Conservation (phyloP, 1,284 basidiomycete species). For the Cryptococcus depauperatus region DNA sequence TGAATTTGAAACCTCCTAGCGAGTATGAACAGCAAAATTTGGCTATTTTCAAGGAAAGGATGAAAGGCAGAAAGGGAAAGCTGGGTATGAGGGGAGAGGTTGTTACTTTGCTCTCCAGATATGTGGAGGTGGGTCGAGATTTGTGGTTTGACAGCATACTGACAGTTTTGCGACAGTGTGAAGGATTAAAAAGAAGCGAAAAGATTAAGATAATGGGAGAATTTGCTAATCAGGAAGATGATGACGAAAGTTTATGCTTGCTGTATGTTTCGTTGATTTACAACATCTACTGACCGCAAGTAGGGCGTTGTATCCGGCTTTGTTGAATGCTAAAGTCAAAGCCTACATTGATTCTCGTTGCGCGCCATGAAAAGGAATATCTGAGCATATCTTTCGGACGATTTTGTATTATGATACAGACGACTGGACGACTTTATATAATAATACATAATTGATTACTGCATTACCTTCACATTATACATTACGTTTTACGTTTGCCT, state of each 20-base stretch:
- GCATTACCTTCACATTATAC: no score
- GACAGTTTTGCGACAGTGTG: background rate
- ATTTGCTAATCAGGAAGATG: slow-evolving; percentile 15
- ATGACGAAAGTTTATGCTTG: slow-evolving; percentile 17
- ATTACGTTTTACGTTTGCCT: no score
- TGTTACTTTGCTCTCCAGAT: slow-evolving; percentile 12
- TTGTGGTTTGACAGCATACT: background rate
- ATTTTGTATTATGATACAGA: no score
- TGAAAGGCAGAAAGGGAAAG: slow-evolving; percentile 11
- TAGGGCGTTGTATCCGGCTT: slow-evolving; percentile 18
- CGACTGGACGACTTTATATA: no score
- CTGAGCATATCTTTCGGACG: no score
- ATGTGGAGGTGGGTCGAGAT: slow-evolving; percentile 13
- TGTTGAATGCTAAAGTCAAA: slow-evolving; percentile 18
- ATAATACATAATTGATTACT: no score
- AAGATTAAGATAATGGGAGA: slow-evolving; percentile 15
- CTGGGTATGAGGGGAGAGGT: slow-evolving; percentile 18
- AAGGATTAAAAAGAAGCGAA: slow-evolving; percentile 10
- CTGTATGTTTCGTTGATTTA: slow-evolving; percentile 11
- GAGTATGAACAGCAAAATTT: slow-evolving; percentile 1
- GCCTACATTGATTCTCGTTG: slow-evolving; percentile 1
- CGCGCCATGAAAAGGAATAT: no score
- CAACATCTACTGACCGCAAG: background rate
- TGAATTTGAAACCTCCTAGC: slow-evolving; percentile 12
- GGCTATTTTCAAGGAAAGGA: slow-evolving; percentile 8